A percentile compares a stretch with the other conserved stretches of the same genome.
phyloP scores from a whole-genome alignment of 257 asterid species.

The Ajuga chamaepitys region DNA sequence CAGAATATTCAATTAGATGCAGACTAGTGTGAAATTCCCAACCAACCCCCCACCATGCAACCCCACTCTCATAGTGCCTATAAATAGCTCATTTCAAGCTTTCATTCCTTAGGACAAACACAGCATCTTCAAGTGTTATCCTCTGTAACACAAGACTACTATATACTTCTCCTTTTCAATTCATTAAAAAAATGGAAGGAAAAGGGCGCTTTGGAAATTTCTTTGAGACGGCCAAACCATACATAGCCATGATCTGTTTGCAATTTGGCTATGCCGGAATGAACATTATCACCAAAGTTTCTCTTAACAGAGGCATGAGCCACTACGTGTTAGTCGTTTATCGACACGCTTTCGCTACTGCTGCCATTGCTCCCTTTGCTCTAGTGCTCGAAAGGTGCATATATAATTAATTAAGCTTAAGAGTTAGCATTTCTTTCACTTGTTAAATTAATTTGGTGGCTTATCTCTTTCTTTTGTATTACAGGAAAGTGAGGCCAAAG shows the following conservation, averaged over 20 bases:
- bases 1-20: constrained; percentile 57
- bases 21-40: constrained; percentile 2
- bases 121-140: constrained; percentile 47
- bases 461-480: background rate
- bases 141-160: constrained; percentile 25
- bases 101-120: constrained; percentile 57
- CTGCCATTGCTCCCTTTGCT: constrained; percentile 82
- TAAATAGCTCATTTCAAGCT: constrained; percentile 30
- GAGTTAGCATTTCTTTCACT: background rate
- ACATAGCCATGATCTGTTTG: constrained; percentile 72
- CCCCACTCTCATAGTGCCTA: constrained; percentile 17
- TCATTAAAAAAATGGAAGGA: constrained; percentile 46
- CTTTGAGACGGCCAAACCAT: constrained; percentile 58
- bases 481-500: constrained; percentile 91
- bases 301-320: constrained; percentile 89
- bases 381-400: constrained; percentile 65
- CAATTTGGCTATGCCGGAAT: constrained; percentile 97
- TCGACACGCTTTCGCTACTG: constrained; percentile 92
- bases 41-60: constrained; percentile 8
- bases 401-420: background rate
- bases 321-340: constrained; percentile 91
- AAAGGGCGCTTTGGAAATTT: constrained; percentile 39
- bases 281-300: constrained; percentile 84
- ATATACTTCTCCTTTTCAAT: background rate
- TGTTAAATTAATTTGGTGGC: background rate